phyloP scores from a whole-genome alignment of 176 grass and related monocot species.

The Carex kokanica region DNA sequence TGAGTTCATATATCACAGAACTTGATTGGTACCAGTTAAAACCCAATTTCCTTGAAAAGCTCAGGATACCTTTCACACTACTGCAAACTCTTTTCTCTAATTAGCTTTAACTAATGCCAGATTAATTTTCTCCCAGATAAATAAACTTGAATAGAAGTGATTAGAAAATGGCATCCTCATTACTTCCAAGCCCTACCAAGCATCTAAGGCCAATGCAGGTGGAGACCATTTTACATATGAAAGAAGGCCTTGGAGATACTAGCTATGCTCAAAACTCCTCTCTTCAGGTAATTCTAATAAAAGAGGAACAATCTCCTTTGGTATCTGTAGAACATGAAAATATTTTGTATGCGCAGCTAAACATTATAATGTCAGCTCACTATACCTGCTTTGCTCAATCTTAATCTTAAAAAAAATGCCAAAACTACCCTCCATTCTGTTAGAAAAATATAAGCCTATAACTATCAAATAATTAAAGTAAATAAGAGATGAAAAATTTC shows the following conservation, averaged over 20 bases:
- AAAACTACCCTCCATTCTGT: not conserved
- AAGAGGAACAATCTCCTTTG: not conserved
- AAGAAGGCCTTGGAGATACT: constrained; percentile 75
- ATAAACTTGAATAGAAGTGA: constrained; percentile 13
- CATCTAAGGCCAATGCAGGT: constrained; percentile 58
- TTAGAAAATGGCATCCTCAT: constrained; percentile 57
- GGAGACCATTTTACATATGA: constrained; percentile 93
- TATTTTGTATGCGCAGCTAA: not conserved
- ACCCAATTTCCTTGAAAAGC: not conserved
- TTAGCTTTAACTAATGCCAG: not conserved
- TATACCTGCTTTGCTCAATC: not conserved
- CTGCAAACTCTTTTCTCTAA: not conserved
- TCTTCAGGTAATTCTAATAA: constrained; percentile 50
- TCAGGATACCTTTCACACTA: not conserved
- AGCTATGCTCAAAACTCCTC: constrained; percentile 95
- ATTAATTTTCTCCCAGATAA: not conserved
- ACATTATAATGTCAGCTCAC: not conserved
- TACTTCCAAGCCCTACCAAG: constrained; percentile 47
- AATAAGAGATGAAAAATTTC: too few relatives aligned
- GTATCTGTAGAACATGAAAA: not conserved
- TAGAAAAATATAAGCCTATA: too few relatives aligned
- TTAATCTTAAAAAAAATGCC: not conserved
- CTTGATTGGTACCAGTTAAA: not conserved
- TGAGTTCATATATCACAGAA: not conserved
- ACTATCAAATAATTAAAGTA: too few relatives aligned